Percentiles rank a stretch among this genome's conserved stretches.
Conservation (phyloP, 2,329 filamentous ascomycete genomes). For the Monosporascus sp. region DNA sequence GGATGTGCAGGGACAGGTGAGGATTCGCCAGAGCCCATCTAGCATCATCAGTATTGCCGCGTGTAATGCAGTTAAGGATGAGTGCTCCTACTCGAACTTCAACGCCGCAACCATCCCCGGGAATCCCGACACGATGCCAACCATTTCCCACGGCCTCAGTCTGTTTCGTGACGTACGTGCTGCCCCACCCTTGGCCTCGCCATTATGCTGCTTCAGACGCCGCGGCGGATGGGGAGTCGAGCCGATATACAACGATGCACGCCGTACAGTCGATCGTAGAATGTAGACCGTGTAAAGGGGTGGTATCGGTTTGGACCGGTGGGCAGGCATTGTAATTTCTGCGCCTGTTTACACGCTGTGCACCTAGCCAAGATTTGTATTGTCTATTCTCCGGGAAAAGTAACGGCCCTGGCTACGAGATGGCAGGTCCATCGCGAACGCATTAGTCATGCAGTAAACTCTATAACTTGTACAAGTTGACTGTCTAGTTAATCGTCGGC, state of each 20-base stretch:
- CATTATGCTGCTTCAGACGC: constrained; percentile 89
- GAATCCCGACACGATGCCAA: constrained; percentile 80
- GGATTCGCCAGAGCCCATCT: constrained; percentile 93
- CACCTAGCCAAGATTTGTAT: no score
- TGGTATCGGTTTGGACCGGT: constrained; percentile 58
- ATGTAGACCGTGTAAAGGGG: constrained; percentile 93
- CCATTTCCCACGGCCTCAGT: constrained; percentile 87
- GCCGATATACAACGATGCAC: constrained; percentile 75
- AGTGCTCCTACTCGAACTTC: constrained; percentile 77
- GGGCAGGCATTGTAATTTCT: constrained; percentile 31
- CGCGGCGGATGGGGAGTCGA: constrained; percentile 85
- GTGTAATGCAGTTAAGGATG: constrained; percentile 1
- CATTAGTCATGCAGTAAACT: not conserved
- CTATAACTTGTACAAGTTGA: no score
- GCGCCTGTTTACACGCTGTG: not conserved
- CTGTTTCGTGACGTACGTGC: constrained; percentile 62
- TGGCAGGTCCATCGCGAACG: constrained; percentile 4
- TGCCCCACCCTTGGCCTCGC: constrained; percentile 74
- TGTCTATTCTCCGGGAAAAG: no score
- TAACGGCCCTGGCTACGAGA: not conserved
- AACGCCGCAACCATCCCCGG: constrained; percentile 80
- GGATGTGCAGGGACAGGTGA: constrained; percentile 73
- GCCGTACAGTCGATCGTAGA: constrained; percentile 72
- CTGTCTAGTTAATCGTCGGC: no score
- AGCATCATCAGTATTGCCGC: constrained; percentile 9